Base-by-base conservation (phyloP, 345 rosid genomes). In the Xanthoceras sorbifolium region DNA sequence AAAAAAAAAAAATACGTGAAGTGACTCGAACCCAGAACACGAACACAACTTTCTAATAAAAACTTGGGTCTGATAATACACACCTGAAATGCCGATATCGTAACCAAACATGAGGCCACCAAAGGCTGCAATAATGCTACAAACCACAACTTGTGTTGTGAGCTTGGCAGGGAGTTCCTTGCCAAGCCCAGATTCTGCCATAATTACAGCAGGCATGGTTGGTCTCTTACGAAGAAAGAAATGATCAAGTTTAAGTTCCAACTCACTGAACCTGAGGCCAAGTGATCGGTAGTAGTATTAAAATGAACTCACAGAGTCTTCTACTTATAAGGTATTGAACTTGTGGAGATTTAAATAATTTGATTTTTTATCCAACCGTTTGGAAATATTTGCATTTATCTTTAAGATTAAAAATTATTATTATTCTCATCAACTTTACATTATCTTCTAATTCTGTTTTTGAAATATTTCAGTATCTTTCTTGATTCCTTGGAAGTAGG, bases 81-180 rank as follows among this genome's bases (percentile, higher is more conserved):
- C 36, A 83, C 88, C 93, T 26, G 91, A 87, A 67, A 89, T 87
- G 26, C 91, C 90, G 48, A 89, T 82, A 68, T 89, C 93, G 23
- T 86, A 87, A 79, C 91, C 90, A 60, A 89, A 89, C 93, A 89
- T 85, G 71, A 86, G 80, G 20, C 93, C 93, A 15, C 93, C 90
- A 17, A 79, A 85, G 17, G 90, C 91, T 0, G 92, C 88, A 62
- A 89, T 85, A 65, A 83, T 67, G 69, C 81, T 83, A 61, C 89
- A 87, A 67, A 81, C 20, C 57, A 85, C 0, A 23, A 89, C 90
- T 69, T 87, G 90, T 15, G 5, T 2, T 1, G 90, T 85, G 70
- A 87, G 85, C 72, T 83, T 88, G 23, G 85, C 81, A 0, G 83
- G 86, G 26, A 48, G 60, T 14, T 72, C 85, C 12, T 48, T 64